Evolutionary conservation across 2,329 filamentous ascomycete genomes (phyloP), one percentile per base, ranked within the genome.

Genomic region (Colletotrichum coccodes): DNA sequence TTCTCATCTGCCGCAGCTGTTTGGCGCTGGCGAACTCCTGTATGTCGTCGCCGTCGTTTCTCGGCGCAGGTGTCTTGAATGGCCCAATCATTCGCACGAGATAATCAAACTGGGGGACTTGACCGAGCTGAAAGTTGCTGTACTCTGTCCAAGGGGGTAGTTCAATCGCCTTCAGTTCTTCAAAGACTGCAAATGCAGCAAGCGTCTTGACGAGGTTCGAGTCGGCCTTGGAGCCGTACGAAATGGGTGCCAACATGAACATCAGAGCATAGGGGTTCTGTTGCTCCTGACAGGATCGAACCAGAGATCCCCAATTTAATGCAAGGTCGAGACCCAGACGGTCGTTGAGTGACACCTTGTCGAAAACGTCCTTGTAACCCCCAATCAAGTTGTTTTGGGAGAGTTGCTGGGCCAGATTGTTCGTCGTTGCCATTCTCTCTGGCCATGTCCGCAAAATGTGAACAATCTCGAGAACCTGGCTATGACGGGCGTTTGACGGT

Each of bases 201-300:
- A 90, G 71, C 0, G 81, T 76, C 47, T 80, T 77, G 1, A 89
- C 52, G 0, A 84, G 50, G 0, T 74, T 71, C 73, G 85, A 80
- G n/a, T 85, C 74, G 1, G 76, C 75, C 32, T 77, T 71, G 0
- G 73, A 30, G 0, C 77, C 73, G 67, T 84, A 89, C 0, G 82
- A 78, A n/a, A 89, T 73, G 0, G 80, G 71, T 1, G 79, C 80
- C 11, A 87, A 76, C 0, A 84, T 66, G 60, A 87, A 87, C 75
- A 85, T 84, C 18, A 87, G 71, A 2, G 59, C 70, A 58, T 79
- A 81, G 12, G 67, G 72, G 26, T 81, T 76, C 12, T 74, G 32
- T 0, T 59, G 73, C 1, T 72, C 46, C 26, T 77, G 73, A 42
- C 80, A 84, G 3, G 78, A 73, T 38, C 77, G 77, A 1, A 82